Conservation (phyloP, 1,139 yeast genomes). For the Blastobotrys raffinosifermentans region DNA sequence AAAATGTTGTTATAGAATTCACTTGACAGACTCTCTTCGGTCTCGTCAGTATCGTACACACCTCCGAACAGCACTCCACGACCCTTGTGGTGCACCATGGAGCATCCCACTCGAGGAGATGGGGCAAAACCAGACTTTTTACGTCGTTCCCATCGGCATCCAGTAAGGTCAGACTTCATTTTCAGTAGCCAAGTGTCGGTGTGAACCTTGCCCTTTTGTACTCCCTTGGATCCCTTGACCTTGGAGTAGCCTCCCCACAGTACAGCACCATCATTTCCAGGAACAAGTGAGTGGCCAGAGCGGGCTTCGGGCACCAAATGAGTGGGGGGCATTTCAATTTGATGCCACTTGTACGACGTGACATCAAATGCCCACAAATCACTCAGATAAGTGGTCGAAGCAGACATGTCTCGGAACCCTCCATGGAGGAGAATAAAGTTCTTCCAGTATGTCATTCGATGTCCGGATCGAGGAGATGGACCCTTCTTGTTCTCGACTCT, state of each 20-base stretch:
- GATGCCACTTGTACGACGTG: slow-evolving; percentile 83
- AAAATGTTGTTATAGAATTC: slow-evolving; percentile 75
- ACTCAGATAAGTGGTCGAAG: slow-evolving; percentile 71
- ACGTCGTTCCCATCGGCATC: slow-evolving; percentile 80
- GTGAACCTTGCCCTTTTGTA: slow-evolving; percentile 88
- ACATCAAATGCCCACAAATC: slow-evolving; percentile 94
- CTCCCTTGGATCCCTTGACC: slow-evolving; percentile 82
- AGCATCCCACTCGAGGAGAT: slow-evolving; percentile 90
- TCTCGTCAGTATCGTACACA: slow-evolving; percentile 89
- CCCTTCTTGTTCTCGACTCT: slow-evolving; percentile 70
- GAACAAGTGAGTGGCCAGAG: slow-evolving; percentile 85
- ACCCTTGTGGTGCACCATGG: slow-evolving; percentile 82
- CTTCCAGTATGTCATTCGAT: slow-evolving; percentile 86
- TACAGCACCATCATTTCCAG: slow-evolving; percentile 78
- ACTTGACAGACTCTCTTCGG: slow-evolving; percentile 86
- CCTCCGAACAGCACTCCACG: slow-evolving; percentile 95
- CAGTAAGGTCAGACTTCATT: slow-evolving; percentile 81
- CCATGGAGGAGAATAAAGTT: slow-evolving; percentile 81
- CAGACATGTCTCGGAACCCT: slow-evolving; percentile 87
- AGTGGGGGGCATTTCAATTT: slow-evolving; percentile 78
- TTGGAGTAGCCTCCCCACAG: slow-evolving; percentile 93
- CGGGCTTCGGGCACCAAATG: slow-evolving; percentile 84
- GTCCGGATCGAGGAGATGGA: slow-evolving; percentile 90
- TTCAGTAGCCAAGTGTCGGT: slow-evolving; percentile 82
- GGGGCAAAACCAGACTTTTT: slow-evolving; percentile 87